Evolutionary conservation across 2,329 filamentous ascomycete species (phyloP).

Genomic region (Arachnopeziza araneosa): DNA sequence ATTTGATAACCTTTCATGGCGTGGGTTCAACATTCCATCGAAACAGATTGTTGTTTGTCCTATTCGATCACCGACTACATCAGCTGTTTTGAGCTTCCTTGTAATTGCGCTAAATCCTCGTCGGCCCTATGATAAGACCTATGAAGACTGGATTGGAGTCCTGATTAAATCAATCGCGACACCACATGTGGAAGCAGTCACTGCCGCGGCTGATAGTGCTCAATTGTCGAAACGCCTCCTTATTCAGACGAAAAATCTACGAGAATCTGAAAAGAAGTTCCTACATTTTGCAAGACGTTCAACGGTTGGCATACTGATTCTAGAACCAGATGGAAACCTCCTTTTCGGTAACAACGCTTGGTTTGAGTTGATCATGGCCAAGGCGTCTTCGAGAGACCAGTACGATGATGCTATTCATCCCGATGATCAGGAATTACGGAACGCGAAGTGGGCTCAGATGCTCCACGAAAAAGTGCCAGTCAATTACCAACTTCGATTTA

Average conservation of each 20-base stretch:
- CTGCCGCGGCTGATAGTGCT: neutral
- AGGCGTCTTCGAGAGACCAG: neutral
- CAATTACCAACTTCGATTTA: slow-evolving; percentile 6
- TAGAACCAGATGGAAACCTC: slow-evolving; percentile 7
- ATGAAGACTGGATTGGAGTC: neutral
- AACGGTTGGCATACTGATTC: slow-evolving; percentile 6
- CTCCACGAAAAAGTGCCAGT: neutral
- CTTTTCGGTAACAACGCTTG: slow-evolving; percentile 10
- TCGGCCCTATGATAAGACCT: neutral
- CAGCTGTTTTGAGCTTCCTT: neutral
- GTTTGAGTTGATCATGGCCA: slow-evolving; percentile 6
- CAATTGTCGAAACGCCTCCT: neutral
- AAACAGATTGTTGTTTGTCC: neutral
- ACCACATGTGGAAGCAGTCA: neutral
- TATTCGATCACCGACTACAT: neutral
- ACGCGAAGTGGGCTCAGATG: slow-evolving; percentile 8
- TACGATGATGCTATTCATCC: neutral
- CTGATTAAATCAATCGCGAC: neutral
- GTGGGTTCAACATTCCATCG: neutral
- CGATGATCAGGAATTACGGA: slow-evolving; percentile 2
- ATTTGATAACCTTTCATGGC: neutral
- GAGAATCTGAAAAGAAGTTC: neutral
- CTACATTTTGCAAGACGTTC: neutral
- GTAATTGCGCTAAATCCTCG: neutral
- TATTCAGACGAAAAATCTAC: neutral